Evolutionary conservation across 2,329 filamentous ascomycete genomes (phyloP).

Genomic region (Fusarium palustre): DNA sequence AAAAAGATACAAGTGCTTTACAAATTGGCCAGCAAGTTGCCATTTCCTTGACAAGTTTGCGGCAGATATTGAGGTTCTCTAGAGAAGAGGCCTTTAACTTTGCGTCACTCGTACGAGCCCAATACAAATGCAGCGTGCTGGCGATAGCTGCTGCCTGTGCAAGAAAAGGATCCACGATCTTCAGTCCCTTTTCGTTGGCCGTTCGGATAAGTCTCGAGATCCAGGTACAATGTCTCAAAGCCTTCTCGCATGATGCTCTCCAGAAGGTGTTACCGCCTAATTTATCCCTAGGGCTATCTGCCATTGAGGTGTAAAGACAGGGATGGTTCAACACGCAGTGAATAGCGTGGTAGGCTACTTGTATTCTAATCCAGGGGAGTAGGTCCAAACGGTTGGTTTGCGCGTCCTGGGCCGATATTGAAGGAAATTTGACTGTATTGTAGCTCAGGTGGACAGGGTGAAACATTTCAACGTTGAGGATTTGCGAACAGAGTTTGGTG

Average conservation of each 20-base stretch:
- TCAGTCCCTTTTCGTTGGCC: conserved; percentile 13
- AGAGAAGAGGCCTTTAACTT: background rate
- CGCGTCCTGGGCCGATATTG: background rate
- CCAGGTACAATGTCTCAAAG: conserved; percentile 31
- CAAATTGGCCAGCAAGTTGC: conserved; percentile 28
- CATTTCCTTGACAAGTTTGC: conserved; percentile 25
- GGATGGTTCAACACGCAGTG: conserved; percentile 32
- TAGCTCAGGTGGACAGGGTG: conserved; percentile 12
- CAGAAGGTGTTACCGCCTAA: conserved; percentile 22
- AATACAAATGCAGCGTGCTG: conserved; percentile 20
- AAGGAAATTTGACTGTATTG: background rate
- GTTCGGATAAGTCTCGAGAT: conserved; percentile 26
- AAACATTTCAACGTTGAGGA: conserved; percentile 6
- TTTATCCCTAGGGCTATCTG: conserved; percentile 10
- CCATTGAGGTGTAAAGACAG: conserved; percentile 14
- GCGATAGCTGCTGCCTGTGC: conserved; percentile 31
- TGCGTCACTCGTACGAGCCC: conserved; percentile 7
- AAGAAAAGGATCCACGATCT: conserved; percentile 28
- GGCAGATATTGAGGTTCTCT: conserved; percentile 17
- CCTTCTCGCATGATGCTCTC: conserved; percentile 25
- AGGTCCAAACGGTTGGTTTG: background rate
- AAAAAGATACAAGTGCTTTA: conserved; percentile 12
- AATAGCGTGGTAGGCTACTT: conserved; percentile 29
- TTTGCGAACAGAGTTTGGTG: background rate
- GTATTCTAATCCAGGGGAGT: conserved; percentile 24